Percentiles rank a stretch among this genome's conserved stretches.
Evolutionary conservation across 2,329 filamentous ascomycete genomes (phyloP).

Genomic region (Fulvia fulva): DNA sequence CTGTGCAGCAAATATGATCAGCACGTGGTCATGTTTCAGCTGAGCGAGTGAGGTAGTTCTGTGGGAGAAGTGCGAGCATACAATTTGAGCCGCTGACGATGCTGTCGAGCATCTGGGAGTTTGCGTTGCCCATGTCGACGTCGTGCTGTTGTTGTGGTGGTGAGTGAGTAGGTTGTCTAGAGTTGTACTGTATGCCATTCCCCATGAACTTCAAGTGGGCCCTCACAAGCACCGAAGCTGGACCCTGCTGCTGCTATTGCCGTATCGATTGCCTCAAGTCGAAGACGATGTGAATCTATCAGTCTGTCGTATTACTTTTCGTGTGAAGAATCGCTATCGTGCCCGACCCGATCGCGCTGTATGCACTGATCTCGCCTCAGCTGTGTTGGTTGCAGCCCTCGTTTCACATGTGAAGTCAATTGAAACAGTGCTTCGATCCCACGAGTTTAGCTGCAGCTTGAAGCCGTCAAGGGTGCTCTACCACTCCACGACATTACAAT

Average conservation of each 20-base stretch:
- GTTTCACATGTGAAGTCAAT: neutral
- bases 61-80: conserved; percentile 44
- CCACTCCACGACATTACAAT: neutral
- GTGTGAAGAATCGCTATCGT: neutral
- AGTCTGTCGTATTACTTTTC: neutral
- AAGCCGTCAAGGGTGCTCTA: neutral
- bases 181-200: conserved; percentile 3
- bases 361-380: neutral
- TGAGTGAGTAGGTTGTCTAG: neutral
- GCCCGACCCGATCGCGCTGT: neutral
- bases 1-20: conserved; percentile 45
- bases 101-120: conserved; percentile 76
- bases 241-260: neutral
- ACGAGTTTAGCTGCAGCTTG: neutral
- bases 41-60: neutral
- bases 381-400: neutral
- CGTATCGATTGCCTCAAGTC: conserved; percentile 1
- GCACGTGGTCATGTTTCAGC: conserved; percentile 13
- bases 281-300: neutral
- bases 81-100: conserved; percentile 97
- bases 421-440: neutral
- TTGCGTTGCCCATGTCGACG: conserved; percentile 51
- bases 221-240: neutral
- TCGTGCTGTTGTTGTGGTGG: conserved; percentile 15
- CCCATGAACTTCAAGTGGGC: neutral